Percentiles rank a stretch among this genome's conserved stretches.
phyloP scores from a whole-genome alignment of 1,284 basidiomycete genomes.

The Heterobasidion parviporum region DNA sequence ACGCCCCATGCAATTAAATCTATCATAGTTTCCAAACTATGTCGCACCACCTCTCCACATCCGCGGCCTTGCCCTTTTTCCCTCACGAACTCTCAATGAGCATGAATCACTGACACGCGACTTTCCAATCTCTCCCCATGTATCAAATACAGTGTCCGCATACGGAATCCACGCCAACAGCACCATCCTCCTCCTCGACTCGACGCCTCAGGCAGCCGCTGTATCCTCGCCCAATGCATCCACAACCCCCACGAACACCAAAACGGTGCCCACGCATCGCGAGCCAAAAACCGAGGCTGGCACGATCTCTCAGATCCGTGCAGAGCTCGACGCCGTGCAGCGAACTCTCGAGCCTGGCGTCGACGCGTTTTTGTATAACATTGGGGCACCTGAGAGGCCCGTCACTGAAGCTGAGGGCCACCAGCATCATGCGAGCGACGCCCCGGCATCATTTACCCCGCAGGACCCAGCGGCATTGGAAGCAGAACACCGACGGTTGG shows the following conservation, averaged over 20 bases:
- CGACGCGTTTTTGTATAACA: conserved; percentile 42
- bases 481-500: conserved; percentile 48
- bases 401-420: conserved; percentile 9
- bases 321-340: conserved; percentile 52
- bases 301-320: conserved; percentile 46
- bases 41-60: conserved; percentile 2
- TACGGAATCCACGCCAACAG: conserved; percentile 55
- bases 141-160: conserved; percentile 40
- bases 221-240: conserved; percentile 12
- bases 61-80: background rate
- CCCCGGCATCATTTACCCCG: background rate
- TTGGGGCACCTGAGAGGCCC: conserved; percentile 13
- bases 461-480: conserved; percentile 6
- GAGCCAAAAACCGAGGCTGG: conserved; percentile 12
- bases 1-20: background rate
- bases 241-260: conserved; percentile 15
- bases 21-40: background rate
- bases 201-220: conserved; percentile 6
- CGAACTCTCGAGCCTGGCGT: conserved; percentile 44
- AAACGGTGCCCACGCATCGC: conserved; percentile 35
- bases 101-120: conserved; percentile 4
- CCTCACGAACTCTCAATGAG: too few relatives aligned
- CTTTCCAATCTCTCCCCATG: conserved; percentile 5
- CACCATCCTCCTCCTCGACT: conserved; percentile 56
- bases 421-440: conserved; percentile 7